Conservation (phyloP, 2,329 filamentous ascomycete genomes). For the Plectosphaerella sp. region DNA sequence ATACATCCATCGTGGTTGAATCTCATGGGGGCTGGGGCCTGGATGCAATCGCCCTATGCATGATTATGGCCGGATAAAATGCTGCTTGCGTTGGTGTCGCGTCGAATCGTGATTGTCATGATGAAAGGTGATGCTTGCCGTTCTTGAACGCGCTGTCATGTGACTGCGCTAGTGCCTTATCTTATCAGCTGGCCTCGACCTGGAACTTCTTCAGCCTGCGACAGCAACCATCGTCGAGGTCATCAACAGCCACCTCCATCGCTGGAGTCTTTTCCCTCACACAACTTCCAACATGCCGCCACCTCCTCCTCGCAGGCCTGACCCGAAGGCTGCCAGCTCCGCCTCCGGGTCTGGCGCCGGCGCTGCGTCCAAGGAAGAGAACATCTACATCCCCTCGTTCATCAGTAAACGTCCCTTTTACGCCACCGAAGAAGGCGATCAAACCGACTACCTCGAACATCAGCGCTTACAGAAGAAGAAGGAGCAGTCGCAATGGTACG, state of each 20-base stretch:
- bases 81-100: no score
- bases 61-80: neutral
- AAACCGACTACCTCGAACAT: constrained; percentile 90
- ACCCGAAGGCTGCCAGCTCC: constrained; percentile 18
- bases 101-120: no score
- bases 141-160: constrained; percentile 16
- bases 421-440: constrained; percentile 70
- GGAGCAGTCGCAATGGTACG: constrained; percentile 83
- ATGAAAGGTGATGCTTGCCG: neutral
- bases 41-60: neutral
- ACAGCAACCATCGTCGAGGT: neutral
- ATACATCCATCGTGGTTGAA: constrained; percentile 53
- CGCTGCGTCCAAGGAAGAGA: constrained; percentile 72
- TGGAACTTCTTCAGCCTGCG: neutral
- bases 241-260: neutral
- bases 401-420: constrained; percentile 99
- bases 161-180: constrained; percentile 2
- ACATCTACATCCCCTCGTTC: constrained; percentile 97
- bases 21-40: constrained; percentile 5
- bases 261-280: neutral
- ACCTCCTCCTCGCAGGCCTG: constrained; percentile 27
- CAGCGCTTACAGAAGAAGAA: constrained; percentile 79
- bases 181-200: neutral
- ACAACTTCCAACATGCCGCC: constrained; percentile 12
- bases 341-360: constrained; percentile 6